Percentiles rank a stretch among this genome's conserved stretches.
Conservation (phyloP, 148 eudicot genomes). For the Camellia japonica region DNA sequence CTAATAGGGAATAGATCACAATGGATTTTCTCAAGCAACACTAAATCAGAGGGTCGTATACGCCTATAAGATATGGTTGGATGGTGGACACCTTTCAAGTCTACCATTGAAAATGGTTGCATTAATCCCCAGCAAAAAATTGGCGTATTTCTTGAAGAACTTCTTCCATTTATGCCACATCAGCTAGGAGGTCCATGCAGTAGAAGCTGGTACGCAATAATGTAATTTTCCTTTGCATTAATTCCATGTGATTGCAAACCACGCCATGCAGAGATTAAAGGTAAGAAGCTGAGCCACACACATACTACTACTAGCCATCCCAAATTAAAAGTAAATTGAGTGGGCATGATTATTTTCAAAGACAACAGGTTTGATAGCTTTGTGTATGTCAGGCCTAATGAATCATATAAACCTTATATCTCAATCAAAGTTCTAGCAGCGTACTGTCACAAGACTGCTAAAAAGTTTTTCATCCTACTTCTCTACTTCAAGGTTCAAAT, state of each 20-base stretch:
- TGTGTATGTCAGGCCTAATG: background rate
- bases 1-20: conserved; percentile 83
- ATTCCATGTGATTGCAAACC: conserved; percentile 1
- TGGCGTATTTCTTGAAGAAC: conserved; percentile 19
- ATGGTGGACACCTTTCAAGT: conserved; percentile 44
- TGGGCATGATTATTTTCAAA: background rate
- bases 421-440: background rate
- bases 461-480: background rate
- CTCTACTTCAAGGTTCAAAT: background rate
- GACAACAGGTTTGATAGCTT: background rate
- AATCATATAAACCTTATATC: background rate
- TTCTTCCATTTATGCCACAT: conserved; percentile 51
- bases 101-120: conserved; percentile 54
- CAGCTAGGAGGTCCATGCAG: conserved; percentile 35
- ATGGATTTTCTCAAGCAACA: conserved; percentile 63
- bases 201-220: conserved; percentile 8
- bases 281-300: conserved; percentile 3
- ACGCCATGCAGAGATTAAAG: background rate
- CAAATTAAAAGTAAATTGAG: background rate
- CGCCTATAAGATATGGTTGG: conserved; percentile 74
- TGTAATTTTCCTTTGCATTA: background rate
- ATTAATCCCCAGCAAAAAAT: conserved; percentile 48
- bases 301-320: background rate
- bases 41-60: conserved; percentile 66
- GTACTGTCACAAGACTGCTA: background rate